Conservation (phyloP, 257 asterid genomes). For the Leptodermis oblonga region DNA sequence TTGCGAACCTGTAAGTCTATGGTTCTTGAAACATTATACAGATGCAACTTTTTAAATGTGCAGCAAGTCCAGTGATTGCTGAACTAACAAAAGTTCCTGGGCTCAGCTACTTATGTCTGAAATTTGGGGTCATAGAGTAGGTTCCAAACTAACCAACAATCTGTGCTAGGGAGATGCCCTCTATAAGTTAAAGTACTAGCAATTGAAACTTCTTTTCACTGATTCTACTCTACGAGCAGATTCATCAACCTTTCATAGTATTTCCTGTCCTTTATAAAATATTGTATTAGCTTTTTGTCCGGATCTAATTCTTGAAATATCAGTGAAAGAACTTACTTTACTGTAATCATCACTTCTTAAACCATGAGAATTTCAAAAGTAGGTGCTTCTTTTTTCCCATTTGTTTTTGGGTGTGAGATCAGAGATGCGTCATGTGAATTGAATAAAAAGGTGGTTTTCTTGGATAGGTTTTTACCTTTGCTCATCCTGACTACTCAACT, state of each 20-base stretch:
- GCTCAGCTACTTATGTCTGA: neutral
- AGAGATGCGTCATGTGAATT: neutral
- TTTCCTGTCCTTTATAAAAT: neutral
- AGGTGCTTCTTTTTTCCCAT: neutral
- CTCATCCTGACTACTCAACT: slow-evolving; percentile 67
- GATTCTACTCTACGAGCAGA: neutral
- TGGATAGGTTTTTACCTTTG: slow-evolving; percentile 77
- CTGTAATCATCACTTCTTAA: neutral
- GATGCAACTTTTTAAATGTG: too few relatives aligned
- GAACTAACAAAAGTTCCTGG: neutral
- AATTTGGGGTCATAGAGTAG: neutral
- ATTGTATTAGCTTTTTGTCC: neutral
- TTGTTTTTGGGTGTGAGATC: neutral
- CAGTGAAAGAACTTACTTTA: too few relatives aligned
- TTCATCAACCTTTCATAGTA: neutral
- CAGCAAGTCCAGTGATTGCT: neutral
- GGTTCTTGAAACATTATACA: slow-evolving; percentile 20
- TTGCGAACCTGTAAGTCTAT: slow-evolving; percentile 73
- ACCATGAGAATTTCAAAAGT: neutral
- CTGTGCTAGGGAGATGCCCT: neutral
- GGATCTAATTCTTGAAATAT: neutral
- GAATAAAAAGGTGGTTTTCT: slow-evolving; percentile 16
- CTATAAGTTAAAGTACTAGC: neutral
- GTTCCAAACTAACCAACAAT: neutral
- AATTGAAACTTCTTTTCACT: neutral